A percentile compares a stretch with the other conserved stretches of the same genome.
These are phyloP conservation scores for Phoma herbarum DNA, from an alignment of 2,329 filamentous ascomycete species.

Conservation along the genomic window DNA sequence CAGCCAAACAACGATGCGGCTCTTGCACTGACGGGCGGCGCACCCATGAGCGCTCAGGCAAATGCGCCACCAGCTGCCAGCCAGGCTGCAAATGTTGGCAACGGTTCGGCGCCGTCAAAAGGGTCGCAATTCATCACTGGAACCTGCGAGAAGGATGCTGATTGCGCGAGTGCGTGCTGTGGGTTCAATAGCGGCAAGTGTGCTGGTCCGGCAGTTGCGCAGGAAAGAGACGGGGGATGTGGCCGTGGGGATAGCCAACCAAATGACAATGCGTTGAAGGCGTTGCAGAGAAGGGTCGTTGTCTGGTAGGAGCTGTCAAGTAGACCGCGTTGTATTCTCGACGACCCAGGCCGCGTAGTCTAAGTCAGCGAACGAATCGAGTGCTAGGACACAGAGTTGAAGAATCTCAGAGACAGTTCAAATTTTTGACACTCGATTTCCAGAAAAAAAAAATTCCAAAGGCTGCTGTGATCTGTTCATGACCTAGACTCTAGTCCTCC, in stretches of 20 bases:
- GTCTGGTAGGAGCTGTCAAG: background rate
- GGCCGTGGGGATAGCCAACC: background rate
- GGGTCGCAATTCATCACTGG: slow-evolving; percentile 9
- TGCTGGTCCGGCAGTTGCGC: slow-evolving; percentile 1
- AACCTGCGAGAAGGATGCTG: background rate
- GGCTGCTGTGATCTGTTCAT: no score
- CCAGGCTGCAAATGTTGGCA: background rate
- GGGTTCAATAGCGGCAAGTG: slow-evolving; percentile 6
- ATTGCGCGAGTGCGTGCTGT: slow-evolving; percentile 7
- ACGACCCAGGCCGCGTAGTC: no score
- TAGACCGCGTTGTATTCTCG: background rate
- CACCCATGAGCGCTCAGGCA: background rate
- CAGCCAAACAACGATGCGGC: slow-evolving; percentile 5
- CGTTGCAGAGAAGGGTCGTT: background rate
- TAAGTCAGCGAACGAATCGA: background rate
- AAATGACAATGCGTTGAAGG: background rate
- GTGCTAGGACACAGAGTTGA: background rate
- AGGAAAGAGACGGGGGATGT: slow-evolving; percentile 4
- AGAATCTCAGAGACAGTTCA: no score
- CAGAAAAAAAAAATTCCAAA: no score
- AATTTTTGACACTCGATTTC: no score
- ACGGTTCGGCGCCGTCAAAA: background rate
- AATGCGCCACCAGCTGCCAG: background rate
- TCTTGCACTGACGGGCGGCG: background rate
- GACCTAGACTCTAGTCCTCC: no score